Base-by-base conservation (phyloP, 768 basidiomycete genomes). In the Rhizopogon salebrosus region DNA sequence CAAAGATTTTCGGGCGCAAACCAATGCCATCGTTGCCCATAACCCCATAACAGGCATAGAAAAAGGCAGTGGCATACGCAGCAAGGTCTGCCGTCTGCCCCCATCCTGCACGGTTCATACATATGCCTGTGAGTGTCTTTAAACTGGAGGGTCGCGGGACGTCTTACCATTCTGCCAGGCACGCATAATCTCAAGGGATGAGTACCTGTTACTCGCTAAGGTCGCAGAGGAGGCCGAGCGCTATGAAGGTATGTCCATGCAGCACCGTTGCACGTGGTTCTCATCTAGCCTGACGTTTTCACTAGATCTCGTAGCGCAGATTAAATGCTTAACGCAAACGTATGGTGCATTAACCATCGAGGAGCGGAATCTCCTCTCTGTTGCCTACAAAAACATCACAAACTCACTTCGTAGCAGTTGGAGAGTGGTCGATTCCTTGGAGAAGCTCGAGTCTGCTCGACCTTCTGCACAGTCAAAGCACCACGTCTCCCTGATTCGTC, bases 321-420 rank as follows among this genome's bases (percentile, higher is more conserved):
- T 92, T 73, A 92, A 91, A 75, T 69, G 73, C 38, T 80, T 92
- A 57, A 80, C 85, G 66, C 78, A 80, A 51, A 75, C 80, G 41
- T 82, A 82, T 59, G 83, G 84, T 60, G 79, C 83, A 53, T 79
- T 92, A 57, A 83, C 84, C 45, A 78, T 87, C 58, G 91, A 94
- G 65, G 91, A 94, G 72, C 87, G 92, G 61, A 93, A 89, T 69
- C 77, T 94, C 34, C 80, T 93, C 53, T 93, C 91, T 3, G 82
- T 92, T 55, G 91, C 92, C 24, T 93, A 91, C 76, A 95, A 94
- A 79, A 92, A 92, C 68, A 75, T 88, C 57, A 95, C 90, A 18
- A 89, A 90, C 62, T 81, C 77, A 18, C 81, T 91, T 54, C 85
- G 92, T 51, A 85, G 83, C 45, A 90, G 89, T 58, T 94, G 92